Evolutionary conservation across 768 basidiomycete genomes (phyloP).

Genomic region (Mycena rebaudengoi): DNA sequence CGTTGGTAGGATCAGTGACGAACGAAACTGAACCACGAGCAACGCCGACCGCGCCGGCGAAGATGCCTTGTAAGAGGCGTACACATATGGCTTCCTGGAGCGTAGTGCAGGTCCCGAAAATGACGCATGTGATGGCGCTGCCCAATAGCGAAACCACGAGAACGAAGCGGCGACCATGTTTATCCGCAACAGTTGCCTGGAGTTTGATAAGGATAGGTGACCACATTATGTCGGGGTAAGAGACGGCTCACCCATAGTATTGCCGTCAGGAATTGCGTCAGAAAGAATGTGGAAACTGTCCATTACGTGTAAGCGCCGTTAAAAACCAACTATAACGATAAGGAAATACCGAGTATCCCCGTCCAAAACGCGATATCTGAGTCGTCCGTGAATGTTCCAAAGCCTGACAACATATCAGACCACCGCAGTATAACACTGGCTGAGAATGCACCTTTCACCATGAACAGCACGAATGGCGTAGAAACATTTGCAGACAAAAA

Average conservation of each 20-base stretch:
- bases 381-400: slow-evolving; percentile 77
- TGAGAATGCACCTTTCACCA: slow-evolving; percentile 78
- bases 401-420: slow-evolving; percentile 51
- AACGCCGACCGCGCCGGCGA: slow-evolving; percentile 94
- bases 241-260: slow-evolving; percentile 79
- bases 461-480: slow-evolving; percentile 91
- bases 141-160: slow-evolving; percentile 87
- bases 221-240: slow-evolving; percentile 19
- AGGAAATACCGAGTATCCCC: slow-evolving; percentile 76
- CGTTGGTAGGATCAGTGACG: slow-evolving; percentile 92
- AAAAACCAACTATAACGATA: slow-evolving; percentile 13
- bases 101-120: slow-evolving; percentile 81
- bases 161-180: slow-evolving; percentile 87
- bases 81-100: slow-evolving; percentile 85
- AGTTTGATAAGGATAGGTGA: slow-evolving; percentile 27
- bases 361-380: slow-evolving; percentile 91
- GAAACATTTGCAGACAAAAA: slow-evolving; percentile 94
- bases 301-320: slow-evolving; percentile 19
- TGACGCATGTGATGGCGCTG: slow-evolving; percentile 77
- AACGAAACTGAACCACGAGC: slow-evolving; percentile 88
- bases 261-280: slow-evolving; percentile 96
- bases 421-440: background rate
- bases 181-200: slow-evolving; percentile 92
- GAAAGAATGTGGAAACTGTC: slow-evolving; percentile 84
- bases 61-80: slow-evolving; percentile 90